Percentiles rank a stretch among this genome's conserved stretches.
Conservation (phyloP, 208 protist genomes). For the Porcisia hertigi region DNA sequence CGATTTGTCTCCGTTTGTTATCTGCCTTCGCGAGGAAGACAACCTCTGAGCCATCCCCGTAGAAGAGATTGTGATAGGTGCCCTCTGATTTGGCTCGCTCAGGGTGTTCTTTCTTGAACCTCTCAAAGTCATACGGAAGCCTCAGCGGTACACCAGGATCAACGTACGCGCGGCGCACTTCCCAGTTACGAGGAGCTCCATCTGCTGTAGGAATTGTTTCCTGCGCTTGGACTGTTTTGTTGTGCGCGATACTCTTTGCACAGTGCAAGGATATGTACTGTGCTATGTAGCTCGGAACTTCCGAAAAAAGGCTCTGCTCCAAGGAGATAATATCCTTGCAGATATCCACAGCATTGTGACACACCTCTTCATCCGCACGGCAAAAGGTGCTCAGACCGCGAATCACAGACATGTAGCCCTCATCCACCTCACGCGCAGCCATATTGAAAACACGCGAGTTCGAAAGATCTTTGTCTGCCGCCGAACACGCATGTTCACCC, state of each 20-base stretch:
- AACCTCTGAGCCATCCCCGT: constrained; percentile 55
- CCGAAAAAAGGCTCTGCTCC: constrained; percentile 75
- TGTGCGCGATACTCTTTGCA: constrained; percentile 14
- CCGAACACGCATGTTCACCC: not conserved
- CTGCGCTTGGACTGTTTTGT: constrained; percentile 13
- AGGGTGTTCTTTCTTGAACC: constrained; percentile 38
- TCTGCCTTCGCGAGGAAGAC: constrained; percentile 57
- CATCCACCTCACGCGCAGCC: constrained; percentile 44
- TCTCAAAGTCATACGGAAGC: constrained; percentile 51
- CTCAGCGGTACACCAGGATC: constrained; percentile 67
- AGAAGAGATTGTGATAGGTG: constrained; percentile 80
- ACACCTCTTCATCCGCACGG: constrained; percentile 40
- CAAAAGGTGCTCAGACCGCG: constrained; percentile 49
- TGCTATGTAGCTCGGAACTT: constrained; percentile 51
- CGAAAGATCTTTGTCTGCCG: constrained; percentile 13
- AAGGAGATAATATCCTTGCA: constrained; percentile 56
- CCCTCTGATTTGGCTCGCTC: constrained; percentile 30
- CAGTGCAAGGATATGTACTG: constrained; percentile 10
- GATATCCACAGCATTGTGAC: constrained; percentile 32
- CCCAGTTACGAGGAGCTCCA: constrained; percentile 24
- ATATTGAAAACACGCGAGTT: constrained; percentile 36
- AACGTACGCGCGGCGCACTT: constrained; percentile 58
- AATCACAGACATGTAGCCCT: constrained; percentile 46
- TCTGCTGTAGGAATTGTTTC: constrained; percentile 18
- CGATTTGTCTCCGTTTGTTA: constrained; percentile 72